Evolutionary conservation across 768 basidiomycete species (phyloP).

Genomic region (Nidularia pulvinata): DNA sequence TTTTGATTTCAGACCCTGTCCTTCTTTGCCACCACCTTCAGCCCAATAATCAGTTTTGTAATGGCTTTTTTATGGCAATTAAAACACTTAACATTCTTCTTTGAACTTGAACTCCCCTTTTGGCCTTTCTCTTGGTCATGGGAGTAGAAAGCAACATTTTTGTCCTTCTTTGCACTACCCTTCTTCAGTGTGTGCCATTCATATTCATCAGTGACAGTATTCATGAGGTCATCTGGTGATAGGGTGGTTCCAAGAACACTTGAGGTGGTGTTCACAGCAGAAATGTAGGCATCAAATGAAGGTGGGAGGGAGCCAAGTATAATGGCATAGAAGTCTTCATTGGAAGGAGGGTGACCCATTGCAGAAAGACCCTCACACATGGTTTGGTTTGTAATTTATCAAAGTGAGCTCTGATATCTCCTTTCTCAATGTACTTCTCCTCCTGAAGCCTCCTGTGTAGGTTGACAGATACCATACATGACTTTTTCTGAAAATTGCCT

Average conservation of each 20-base stretch:
- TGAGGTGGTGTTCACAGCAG: not conserved
- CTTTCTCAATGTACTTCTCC: constrained; percentile 18
- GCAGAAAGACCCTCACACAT: constrained; percentile 22
- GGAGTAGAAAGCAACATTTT: not conserved
- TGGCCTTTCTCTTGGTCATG: not conserved
- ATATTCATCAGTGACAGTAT: too few relatives aligned
- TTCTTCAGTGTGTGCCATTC: too few relatives aligned
- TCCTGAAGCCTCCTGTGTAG: constrained; percentile 16
- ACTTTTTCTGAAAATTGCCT: constrained; percentile 15
- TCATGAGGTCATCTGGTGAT: too few relatives aligned
- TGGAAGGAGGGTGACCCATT: constrained; percentile 18
- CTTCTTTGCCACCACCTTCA: too few relatives aligned
- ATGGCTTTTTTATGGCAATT: constrained; percentile 28
- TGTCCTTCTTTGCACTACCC: too few relatives aligned
- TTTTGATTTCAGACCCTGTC: constrained; percentile 28
- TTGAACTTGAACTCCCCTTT: not conserved
- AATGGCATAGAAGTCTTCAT: constrained; percentile 23
- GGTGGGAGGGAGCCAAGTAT: constrained; percentile 10
- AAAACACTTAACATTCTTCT: not conserved
- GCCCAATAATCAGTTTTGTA: constrained; percentile 27
- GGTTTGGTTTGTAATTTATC: constrained; percentile 12
- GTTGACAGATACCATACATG: too few relatives aligned
- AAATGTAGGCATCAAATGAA: not conserved
- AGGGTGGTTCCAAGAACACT: too few relatives aligned
- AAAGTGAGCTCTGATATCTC: constrained; percentile 22